Percentiles rank a stretch among this genome's conserved stretches.
phyloP scores from a whole-genome alignment of 2,329 filamentous ascomycete species.

The Lecanicillium sp. region DNA sequence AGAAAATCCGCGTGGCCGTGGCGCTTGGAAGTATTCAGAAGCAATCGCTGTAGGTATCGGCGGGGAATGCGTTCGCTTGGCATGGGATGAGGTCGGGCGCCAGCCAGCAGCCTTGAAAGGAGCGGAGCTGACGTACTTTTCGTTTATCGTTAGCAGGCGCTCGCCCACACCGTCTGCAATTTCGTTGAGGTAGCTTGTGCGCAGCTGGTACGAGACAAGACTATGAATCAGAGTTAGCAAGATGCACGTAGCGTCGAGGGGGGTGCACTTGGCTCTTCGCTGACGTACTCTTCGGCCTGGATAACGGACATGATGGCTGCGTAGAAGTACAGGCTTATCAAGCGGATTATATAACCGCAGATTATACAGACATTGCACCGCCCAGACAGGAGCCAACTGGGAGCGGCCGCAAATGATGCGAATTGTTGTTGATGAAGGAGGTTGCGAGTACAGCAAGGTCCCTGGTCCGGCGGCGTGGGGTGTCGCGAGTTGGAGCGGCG shows the following conservation, averaged over 20 bases:
- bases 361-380: conserved; percentile 3
- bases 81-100: conserved; percentile 63
- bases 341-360: neutral
- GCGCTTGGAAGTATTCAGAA: conserved; percentile 75
- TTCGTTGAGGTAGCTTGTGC: conserved; percentile 70
- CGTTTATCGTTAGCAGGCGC: conserved; percentile 72
- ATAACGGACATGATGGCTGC: conserved; percentile 31
- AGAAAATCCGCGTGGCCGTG: conserved; percentile 52
- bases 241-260: neutral
- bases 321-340: neutral
- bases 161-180: conserved; percentile 80
- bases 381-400: too few species aligned
- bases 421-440: too few species aligned
- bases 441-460: too few species aligned
- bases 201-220: conserved; percentile 74
- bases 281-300: conserved; percentile 33
- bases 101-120: conserved; percentile 79
- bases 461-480: too few species aligned
- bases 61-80: conserved; percentile 77
- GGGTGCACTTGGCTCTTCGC: neutral
- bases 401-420: too few species aligned
- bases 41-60: conserved; percentile 77
- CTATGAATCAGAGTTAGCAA: conserved; percentile 30
- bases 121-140: conserved; percentile 68
- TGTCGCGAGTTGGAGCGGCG: too few species aligned